Evolutionary conservation across 2,329 filamentous ascomycete genomes (phyloP).

Genomic region (Ophiostoma himal-ulmi): DNA sequence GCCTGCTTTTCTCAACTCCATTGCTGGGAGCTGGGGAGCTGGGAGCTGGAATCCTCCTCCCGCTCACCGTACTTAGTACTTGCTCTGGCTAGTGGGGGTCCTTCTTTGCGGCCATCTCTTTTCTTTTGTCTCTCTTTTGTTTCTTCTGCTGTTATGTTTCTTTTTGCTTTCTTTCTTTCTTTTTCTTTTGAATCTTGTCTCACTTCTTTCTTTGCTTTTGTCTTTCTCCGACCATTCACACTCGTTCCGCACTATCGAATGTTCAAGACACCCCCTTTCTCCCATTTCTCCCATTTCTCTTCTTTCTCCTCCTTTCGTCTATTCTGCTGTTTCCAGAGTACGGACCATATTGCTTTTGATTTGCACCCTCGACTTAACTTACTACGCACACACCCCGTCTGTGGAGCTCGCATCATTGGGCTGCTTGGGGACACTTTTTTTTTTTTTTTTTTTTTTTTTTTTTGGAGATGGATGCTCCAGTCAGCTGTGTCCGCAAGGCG

Average conservation of each 20-base stretch:
- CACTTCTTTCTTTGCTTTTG: background rate
- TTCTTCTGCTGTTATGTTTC: background rate
- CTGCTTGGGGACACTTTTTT: background rate
- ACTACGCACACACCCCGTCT: background rate
- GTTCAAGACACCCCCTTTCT: background rate
- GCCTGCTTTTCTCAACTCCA: conserved; percentile 1
- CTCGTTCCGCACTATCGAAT: conserved; percentile 8
- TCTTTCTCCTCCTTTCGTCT: background rate
- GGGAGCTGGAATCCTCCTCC: background rate
- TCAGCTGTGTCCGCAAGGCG: background rate
- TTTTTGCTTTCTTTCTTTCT: too few species aligned
- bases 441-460: too few species aligned
- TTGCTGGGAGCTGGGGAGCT: background rate
- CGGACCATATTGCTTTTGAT: background rate
- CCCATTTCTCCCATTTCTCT: background rate
- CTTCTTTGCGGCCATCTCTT: background rate
- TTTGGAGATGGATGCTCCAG: background rate
- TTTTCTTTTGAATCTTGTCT: background rate
- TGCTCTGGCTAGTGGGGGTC: background rate
- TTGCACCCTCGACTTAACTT: background rate
- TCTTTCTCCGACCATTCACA: background rate
- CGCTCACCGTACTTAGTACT: conserved; percentile 1
- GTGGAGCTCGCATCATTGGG: background rate
- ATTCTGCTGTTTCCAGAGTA: background rate
- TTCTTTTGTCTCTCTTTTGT: background rate